Evolutionary conservation across 2,329 filamentous ascomycete genomes (phyloP).

Genomic region (Curvularia lunata): DNA sequence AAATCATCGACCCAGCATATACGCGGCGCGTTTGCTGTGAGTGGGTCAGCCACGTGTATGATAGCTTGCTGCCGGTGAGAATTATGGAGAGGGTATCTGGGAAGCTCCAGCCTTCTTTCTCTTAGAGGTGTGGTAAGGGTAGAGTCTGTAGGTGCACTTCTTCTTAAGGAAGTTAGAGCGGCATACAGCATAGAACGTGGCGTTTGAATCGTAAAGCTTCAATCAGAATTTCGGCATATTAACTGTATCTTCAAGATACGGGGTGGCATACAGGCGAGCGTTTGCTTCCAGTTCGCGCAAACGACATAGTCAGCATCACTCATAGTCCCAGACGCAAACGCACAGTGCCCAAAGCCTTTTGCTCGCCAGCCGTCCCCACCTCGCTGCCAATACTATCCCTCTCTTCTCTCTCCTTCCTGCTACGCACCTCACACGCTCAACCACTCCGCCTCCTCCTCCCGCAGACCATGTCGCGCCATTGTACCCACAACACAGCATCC

Average conservation of each 20-base stretch:
- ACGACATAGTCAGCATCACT: no score
- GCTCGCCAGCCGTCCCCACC: no score
- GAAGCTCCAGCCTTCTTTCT: constrained; percentile 45
- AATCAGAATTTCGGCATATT: background rate
- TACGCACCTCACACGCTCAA: no score
- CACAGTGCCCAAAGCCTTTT: no score
- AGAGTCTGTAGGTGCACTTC: background rate
- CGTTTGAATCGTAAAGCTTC: background rate
- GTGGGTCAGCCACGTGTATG: constrained; percentile 64
- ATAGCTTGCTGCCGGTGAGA: constrained; percentile 58
- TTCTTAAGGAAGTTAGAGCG: background rate
- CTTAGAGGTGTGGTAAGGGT: constrained; percentile 11
- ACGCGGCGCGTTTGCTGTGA: constrained; percentile 62
- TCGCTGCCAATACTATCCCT: no score
- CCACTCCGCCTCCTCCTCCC: no score
- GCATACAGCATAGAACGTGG: background rate
- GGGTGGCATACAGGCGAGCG: no score
- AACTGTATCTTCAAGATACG: background rate
- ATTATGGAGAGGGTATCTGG: constrained; percentile 53
- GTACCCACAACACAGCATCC: no score
- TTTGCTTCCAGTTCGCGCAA: no score
- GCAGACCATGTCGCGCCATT: no score
- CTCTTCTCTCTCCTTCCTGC: no score
- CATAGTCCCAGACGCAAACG: no score
- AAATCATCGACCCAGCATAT: constrained; percentile 68